Percentiles rank a stretch among this genome's conserved stretches.
Evolutionary conservation across 2,329 filamentous ascomycete genomes (phyloP).

Genomic region (Pseudogymnoascus sp.): DNA sequence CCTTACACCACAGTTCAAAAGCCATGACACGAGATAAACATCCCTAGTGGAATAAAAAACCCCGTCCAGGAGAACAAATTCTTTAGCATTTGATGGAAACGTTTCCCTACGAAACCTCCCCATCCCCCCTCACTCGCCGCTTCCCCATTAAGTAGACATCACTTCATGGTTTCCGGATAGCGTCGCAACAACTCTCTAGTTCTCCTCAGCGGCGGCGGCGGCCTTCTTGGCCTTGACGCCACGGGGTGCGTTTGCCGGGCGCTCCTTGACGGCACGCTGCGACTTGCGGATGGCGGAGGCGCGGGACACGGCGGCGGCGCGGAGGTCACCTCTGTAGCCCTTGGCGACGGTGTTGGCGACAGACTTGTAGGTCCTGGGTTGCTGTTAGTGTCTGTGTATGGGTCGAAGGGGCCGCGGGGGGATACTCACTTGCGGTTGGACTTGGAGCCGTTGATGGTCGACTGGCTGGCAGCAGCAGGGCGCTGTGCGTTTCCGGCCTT

Average conservation of each 20-base stretch:
- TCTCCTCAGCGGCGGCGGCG: slow-evolving; percentile 40
- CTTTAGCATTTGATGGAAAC: slow-evolving; percentile 3
- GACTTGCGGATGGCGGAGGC: slow-evolving; percentile 76
- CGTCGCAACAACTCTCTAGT: slow-evolving; percentile 19
- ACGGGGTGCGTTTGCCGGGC: slow-evolving; percentile 64
- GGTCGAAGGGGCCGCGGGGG: neutral
- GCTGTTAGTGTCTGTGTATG: neutral
- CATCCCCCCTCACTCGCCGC: neutral
- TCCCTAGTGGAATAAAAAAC: neutral
- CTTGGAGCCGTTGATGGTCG: slow-evolving; percentile 64
- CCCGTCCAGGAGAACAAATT: slow-evolving; percentile 8
- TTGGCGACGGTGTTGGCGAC: slow-evolving; percentile 78
- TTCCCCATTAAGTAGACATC: neutral
- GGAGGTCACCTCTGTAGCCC: slow-evolving; percentile 78
- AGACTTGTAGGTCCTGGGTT: slow-evolving; percentile 71
- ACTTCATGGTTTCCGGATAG: neutral
- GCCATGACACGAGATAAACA: neutral
- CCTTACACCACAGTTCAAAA: neutral
- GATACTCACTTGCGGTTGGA: slow-evolving; percentile 68
- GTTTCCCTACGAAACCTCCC: neutral
- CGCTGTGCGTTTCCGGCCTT: slow-evolving; percentile 63
- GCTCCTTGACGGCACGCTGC: slow-evolving; percentile 70
- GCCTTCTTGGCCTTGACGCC: slow-evolving; percentile 74
- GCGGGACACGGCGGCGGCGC: slow-evolving; percentile 71
- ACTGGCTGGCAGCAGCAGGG: slow-evolving; percentile 61